phyloP scores from a whole-genome alignment of 495 filamentous ascomycete species.

The Tetracladium setigerum region DNA sequence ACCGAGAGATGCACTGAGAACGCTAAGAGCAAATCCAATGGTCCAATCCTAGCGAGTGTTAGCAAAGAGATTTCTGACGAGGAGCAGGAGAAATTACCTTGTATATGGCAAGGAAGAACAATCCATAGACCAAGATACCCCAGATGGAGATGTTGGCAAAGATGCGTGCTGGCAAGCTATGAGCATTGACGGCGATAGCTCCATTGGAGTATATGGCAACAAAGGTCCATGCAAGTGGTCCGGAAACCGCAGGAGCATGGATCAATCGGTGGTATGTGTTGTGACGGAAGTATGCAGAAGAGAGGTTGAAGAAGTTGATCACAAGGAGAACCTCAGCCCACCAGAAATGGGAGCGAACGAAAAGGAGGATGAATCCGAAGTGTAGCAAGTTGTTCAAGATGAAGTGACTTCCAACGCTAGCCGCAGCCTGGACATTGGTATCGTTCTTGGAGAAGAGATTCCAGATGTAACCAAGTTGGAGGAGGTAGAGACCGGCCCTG shows the following conservation, averaged over 20 bases:
- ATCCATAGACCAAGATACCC: constrained; percentile 64
- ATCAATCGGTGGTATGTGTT: constrained; percentile 56
- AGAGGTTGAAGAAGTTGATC: constrained; percentile 74
- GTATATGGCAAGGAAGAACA: constrained; percentile 59
- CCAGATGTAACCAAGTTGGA: constrained; percentile 67
- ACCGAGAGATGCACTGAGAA: constrained; percentile 66
- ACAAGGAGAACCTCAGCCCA: constrained; percentile 69
- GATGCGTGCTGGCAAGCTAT: constrained; percentile 55
- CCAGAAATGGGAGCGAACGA: constrained; percentile 63
- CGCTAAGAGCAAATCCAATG: constrained; percentile 68
- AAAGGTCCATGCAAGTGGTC: constrained; percentile 76
- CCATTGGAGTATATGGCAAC: constrained; percentile 84
- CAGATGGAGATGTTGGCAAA: constrained; percentile 83
- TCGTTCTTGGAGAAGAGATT: constrained; percentile 63
- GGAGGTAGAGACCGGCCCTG: constrained; percentile 66
- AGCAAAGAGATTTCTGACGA: background rate
- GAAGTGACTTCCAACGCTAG: constrained; percentile 73
- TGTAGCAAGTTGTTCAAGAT: constrained; percentile 77
- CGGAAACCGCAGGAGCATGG: constrained; percentile 64
- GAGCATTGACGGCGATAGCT: constrained; percentile 60
- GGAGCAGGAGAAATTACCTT: constrained; percentile 34
- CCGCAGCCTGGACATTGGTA: constrained; percentile 56
- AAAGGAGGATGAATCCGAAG: constrained; percentile 73
- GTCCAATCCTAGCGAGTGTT: constrained; percentile 54
- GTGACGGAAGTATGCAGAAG: constrained; percentile 72